phyloP scores from a whole-genome alignment of 768 basidiomycete genomes.

The Tricholoma saponaceum region DNA sequence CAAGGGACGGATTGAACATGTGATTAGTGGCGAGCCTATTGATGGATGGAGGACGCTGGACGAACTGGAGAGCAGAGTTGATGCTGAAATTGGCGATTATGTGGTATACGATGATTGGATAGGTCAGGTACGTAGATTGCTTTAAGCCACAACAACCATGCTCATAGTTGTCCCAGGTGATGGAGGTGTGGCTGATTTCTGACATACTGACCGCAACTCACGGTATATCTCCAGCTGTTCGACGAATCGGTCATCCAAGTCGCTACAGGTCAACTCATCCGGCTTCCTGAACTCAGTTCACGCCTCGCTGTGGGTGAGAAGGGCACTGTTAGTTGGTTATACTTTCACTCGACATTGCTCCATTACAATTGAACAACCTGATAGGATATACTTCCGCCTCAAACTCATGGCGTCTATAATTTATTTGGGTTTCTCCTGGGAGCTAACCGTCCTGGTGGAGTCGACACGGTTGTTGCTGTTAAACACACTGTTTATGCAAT shows the following conservation, averaged over 20 bases:
- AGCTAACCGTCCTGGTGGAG: conserved; percentile 34
- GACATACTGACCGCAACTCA: conserved; percentile 7
- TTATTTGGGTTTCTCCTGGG: conserved; percentile 45
- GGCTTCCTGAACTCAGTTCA: conserved; percentile 74
- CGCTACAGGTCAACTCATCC: conserved; percentile 59
- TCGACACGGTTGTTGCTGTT: conserved; percentile 67
- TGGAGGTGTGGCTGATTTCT: conserved; percentile 54
- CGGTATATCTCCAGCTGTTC: conserved; percentile 51
- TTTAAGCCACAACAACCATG: neutral
- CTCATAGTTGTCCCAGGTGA: conserved; percentile 41
- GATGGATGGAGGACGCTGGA: conserved; percentile 59
- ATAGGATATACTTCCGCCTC: conserved; percentile 66
- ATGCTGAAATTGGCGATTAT: conserved; percentile 76
- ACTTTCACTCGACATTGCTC: neutral
- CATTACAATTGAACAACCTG: conserved; percentile 3
- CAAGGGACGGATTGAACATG: conserved; percentile 69
- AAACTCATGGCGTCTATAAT: conserved; percentile 38
- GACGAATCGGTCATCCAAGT: conserved; percentile 77
- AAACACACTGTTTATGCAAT: conserved; percentile 77
- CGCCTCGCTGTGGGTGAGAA: conserved; percentile 72
- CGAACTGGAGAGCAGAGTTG: conserved; percentile 52
- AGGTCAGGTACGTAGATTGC: conserved; percentile 63
- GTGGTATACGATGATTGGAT: conserved; percentile 85
- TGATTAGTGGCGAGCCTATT: conserved; percentile 56
- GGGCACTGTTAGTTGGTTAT: conserved; percentile 50